A percentile compares a stretch with the other conserved stretches of the same genome.
phyloP scores from a whole-genome alignment of 1,284 basidiomycete species.

The Thelephora terrestris region DNA sequence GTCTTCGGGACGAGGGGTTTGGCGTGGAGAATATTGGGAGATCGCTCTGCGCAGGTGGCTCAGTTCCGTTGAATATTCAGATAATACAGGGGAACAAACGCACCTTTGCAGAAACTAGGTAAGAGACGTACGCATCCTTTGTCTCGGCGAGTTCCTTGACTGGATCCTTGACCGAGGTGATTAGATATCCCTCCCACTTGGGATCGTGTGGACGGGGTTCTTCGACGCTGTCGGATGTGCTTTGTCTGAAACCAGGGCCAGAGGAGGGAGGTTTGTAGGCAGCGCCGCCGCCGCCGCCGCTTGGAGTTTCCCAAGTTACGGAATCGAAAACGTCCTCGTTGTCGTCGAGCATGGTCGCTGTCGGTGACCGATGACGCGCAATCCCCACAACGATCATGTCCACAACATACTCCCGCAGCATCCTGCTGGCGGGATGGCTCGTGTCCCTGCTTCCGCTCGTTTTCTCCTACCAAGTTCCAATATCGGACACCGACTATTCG shows the following conservation, averaged over 20 bases:
- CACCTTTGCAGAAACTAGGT: slow-evolving; percentile 86
- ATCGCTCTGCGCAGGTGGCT: slow-evolving; percentile 50
- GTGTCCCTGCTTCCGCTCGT: slow-evolving; percentile 23
- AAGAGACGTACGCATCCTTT: slow-evolving; percentile 94
- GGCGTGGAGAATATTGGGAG: slow-evolving; percentile 69
- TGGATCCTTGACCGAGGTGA: slow-evolving; percentile 82
- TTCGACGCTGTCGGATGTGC: slow-evolving; percentile 53
- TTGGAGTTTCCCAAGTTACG: slow-evolving; percentile 75
- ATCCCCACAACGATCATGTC: background rate
- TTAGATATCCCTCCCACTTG: slow-evolving; percentile 85
- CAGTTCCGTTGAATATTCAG: slow-evolving; percentile 7
- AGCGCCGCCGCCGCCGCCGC: slow-evolving; percentile 27
- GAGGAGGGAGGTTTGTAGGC: slow-evolving; percentile 18
- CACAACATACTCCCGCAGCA: background rate
- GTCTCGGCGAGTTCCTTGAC: slow-evolving; percentile 93
- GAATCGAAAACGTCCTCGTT: slow-evolving; percentile 81
- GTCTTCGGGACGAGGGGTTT: slow-evolving; percentile 67
- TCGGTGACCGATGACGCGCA: background rate
- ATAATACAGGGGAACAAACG: slow-evolving; percentile 12
- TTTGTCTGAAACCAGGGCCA: slow-evolving; percentile 71
- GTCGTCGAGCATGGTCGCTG: slow-evolving; percentile 53
- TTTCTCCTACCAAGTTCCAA: slow-evolving; percentile 49
- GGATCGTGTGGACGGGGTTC: slow-evolving; percentile 57
- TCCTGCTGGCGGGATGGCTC: slow-evolving; percentile 13
- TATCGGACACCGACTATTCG: slow-evolving; percentile 67